phyloP scores from a whole-genome alignment of 2,329 filamentous ascomycete genomes.

The Phaeosphaeria sp. region DNA sequence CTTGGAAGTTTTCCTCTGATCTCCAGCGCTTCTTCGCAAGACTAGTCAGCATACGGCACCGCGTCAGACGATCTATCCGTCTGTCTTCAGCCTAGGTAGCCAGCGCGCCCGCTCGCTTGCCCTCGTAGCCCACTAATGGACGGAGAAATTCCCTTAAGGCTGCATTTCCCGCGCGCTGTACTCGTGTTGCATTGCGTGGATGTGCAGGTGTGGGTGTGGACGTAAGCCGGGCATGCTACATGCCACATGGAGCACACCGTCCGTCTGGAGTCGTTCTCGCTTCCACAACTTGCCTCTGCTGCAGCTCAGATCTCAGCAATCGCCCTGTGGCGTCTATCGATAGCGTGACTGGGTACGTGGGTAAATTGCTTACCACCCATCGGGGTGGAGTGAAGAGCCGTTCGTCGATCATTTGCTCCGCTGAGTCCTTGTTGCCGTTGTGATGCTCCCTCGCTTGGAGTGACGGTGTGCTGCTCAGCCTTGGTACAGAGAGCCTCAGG shows the following conservation, averaged over 20 bases:
- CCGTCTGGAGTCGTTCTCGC: constrained; percentile 1
- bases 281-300: neutral
- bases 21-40: neutral
- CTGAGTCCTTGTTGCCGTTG: neutral
- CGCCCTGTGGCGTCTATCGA: neutral
- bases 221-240: neutral
- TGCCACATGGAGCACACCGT: neutral
- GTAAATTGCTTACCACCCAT: constrained; percentile 3
- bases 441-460: neutral
- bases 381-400: neutral
- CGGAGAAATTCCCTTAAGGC: constrained; percentile 2
- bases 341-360: neutral
- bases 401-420: neutral
- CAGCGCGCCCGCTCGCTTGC: neutral
- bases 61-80: neutral
- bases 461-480: neutral
- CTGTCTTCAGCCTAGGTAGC: neutral
- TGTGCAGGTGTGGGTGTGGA: neutral
- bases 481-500: neutral
- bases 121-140: constrained; percentile 4
- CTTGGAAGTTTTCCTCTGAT: neutral
- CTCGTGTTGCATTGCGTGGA: neutral
- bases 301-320: neutral
- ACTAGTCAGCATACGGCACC: neutral
- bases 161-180: neutral